These are phyloP conservation scores for Rhizoclosmatium globosum DNA, from an alignment of 192 early-diverging fungal species.

Conservation along the genomic window DNA sequence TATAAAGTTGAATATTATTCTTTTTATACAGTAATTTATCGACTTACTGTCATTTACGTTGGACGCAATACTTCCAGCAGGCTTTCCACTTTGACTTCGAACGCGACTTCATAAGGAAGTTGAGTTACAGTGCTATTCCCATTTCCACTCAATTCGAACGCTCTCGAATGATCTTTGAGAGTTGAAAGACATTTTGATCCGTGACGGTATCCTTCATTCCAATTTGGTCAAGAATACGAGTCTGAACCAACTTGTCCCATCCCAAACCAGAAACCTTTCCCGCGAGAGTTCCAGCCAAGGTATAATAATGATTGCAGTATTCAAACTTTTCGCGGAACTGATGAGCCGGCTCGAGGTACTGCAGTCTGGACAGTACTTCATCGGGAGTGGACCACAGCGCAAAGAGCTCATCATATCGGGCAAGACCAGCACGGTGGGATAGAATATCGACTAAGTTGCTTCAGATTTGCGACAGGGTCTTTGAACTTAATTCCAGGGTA, in stretches of 20 bases:
- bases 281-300: slow-evolving; percentile 28
- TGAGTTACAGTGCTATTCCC: background rate
- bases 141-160: too few species aligned
- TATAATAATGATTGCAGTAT: slow-evolving; percentile 37
- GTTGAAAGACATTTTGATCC: background rate
- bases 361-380: background rate
- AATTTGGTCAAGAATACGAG: slow-evolving; percentile 16
- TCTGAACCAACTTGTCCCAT: slow-evolving; percentile 18
- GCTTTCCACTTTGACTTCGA: background rate
- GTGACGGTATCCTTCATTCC: slow-evolving; percentile 13
- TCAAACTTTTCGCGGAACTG: slow-evolving; percentile 30
- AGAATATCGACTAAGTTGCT: slow-evolving; percentile 28
- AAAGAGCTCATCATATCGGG: slow-evolving; percentile 4
- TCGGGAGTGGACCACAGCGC: background rate
- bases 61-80: background rate
- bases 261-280: slow-evolving; percentile 5
- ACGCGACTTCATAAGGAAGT: background rate
- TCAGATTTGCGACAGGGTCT: slow-evolving; percentile 4
- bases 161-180: slow-evolving; percentile 7
- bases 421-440: slow-evolving; percentile 34
- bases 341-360: slow-evolving; percentile 22
- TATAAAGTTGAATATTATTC: background rate
- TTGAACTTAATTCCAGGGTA: slow-evolving; percentile 15
- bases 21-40: background rate
- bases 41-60: background rate